A percentile compares a stretch with the other conserved stretches of the same genome.
Conservation (phyloP, 2,329 filamentous ascomycete species). For the Ceratocystis albifundus region DNA sequence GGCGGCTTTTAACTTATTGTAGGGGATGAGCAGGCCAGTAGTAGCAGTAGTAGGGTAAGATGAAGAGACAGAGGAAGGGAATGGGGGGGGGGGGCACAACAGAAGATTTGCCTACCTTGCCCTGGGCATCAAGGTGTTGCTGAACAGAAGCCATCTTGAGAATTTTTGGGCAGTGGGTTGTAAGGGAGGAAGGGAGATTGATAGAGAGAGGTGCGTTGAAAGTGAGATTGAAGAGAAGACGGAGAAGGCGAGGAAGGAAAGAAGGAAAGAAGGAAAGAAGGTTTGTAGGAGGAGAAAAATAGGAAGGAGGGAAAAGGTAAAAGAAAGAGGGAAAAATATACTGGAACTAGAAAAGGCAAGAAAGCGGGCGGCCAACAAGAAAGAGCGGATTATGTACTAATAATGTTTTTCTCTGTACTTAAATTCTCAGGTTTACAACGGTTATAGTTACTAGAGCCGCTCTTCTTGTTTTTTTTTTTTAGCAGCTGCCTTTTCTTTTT, state of each 20-base stretch:
- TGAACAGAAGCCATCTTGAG: conserved; percentile 53
- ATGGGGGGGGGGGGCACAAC: conserved; percentile 14
- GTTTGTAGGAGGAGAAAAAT: conserved; percentile 19
- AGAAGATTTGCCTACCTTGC: conserved; percentile 32
- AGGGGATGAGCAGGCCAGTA: neutral
- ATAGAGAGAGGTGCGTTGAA: conserved; percentile 9
- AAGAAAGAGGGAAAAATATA: conserved; percentile 15
- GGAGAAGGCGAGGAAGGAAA: conserved; percentile 24
- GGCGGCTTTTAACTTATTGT: neutral
- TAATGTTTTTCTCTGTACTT: neutral
- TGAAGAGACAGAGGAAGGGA: neutral
- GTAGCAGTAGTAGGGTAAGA: neutral
- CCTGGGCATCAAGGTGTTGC: conserved; percentile 72
- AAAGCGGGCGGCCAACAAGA: conserved; percentile 11
- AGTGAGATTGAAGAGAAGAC: neutral
- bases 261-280: conserved; percentile 22
- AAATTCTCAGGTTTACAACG: neutral
- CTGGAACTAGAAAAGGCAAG: conserved; percentile 16
- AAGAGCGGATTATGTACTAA: conserved; percentile 8
- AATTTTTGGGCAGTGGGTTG: neutral
- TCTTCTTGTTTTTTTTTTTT: neutral
- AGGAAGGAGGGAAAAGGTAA: conserved; percentile 17
- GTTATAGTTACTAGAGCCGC: neutral
- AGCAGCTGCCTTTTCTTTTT: neutral
- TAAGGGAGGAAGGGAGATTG: conserved; percentile 10